Percentiles rank a stretch among this genome's conserved stretches.
phyloP scores from a whole-genome alignment of 2,329 filamentous ascomycete species.

The Malbranchea cinnamomea region DNA sequence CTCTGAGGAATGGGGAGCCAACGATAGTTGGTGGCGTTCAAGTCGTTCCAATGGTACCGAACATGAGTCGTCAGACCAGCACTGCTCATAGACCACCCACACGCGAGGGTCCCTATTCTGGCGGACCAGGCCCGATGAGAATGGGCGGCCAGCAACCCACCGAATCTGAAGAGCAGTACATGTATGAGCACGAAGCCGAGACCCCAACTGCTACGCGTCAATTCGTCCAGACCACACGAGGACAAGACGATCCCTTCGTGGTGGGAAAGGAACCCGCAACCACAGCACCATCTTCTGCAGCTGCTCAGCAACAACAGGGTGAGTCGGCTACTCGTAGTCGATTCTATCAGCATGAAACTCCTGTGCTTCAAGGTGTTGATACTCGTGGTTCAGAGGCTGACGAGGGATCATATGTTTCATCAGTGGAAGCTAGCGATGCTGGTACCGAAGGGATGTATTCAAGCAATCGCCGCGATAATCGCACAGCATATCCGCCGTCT shows the following conservation, averaged over 20 bases:
- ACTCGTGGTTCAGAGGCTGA: conserved; percentile 32
- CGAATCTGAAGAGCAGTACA: conserved; percentile 31
- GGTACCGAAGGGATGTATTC: too few relatives aligned
- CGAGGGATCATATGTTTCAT: conserved; percentile 33
- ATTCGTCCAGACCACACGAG: conserved; percentile 36
- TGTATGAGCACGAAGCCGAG: conserved; percentile 33
- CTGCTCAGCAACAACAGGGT: conserved; percentile 20
- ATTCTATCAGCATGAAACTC: conserved; percentile 27
- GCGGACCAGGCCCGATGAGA: conserved; percentile 18
- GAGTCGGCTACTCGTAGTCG: conserved; percentile 16
- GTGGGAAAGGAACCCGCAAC: conserved; percentile 18
- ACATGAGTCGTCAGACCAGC: conserved; percentile 41
- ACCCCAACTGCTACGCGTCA: conserved; percentile 48
- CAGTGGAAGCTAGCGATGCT: too few relatives aligned
- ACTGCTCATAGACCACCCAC: conserved; percentile 32
- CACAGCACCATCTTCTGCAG: conserved; percentile 17
- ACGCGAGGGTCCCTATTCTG: conserved; percentile 29
- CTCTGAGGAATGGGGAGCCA: conserved; percentile 74
- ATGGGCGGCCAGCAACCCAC: conserved; percentile 19
- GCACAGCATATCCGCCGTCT: conserved; percentile 33
- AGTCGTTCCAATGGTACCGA: conserved; percentile 78
- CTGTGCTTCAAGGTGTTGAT: conserved; percentile 17
- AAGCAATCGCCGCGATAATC: too few relatives aligned
- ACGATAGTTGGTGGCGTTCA: conserved; percentile 87
- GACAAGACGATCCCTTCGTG: conserved; percentile 17